Percentiles rank a stretch among this genome's conserved stretches.
Conservation (phyloP, 2,329 filamentous ascomycete species). For the Madurella fahalii region DNA sequence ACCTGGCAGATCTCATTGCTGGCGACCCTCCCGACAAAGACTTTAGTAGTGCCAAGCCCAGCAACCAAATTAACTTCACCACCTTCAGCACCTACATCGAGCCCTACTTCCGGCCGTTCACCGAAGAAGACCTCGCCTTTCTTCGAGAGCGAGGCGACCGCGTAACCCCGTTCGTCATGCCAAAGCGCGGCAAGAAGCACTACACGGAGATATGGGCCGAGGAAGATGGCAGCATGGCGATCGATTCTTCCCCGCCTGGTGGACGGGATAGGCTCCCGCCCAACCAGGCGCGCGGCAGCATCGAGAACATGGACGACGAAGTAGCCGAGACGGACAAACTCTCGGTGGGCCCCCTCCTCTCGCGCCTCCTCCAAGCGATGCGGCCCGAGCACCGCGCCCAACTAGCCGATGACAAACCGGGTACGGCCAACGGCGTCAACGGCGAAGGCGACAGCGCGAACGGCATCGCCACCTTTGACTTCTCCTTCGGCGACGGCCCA, state of each 20-base stretch:
- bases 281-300: constrained; percentile 78
- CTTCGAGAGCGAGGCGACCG: constrained; percentile 86
- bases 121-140: constrained; percentile 91
- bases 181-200: constrained; percentile 75
- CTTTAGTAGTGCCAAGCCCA: constrained; percentile 89
- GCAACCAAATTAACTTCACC: constrained; percentile 87
- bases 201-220: constrained; percentile 93
- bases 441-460: constrained; percentile 52
- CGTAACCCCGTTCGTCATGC: constrained; percentile 77
- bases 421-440: constrained; percentile 43
- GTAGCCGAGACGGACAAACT: constrained; percentile 85
- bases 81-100: constrained; percentile 93
- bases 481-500: constrained; percentile 32
- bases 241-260: constrained; percentile 59
- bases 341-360: constrained; percentile 80
- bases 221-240: constrained; percentile 76
- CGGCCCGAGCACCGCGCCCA: constrained; percentile 66
- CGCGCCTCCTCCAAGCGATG: constrained; percentile 74
- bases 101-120: constrained; percentile 82
- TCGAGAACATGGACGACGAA: constrained; percentile 83
- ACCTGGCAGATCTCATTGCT: constrained; percentile 79
- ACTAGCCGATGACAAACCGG: constrained; percentile 52
- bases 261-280: constrained; percentile 64
- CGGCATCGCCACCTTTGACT: constrained; percentile 49
- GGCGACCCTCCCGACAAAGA: constrained; percentile 90